phyloP scores from a whole-genome alignment of 2,329 filamentous ascomycete genomes.

The Aspergillus ruber region DNA sequence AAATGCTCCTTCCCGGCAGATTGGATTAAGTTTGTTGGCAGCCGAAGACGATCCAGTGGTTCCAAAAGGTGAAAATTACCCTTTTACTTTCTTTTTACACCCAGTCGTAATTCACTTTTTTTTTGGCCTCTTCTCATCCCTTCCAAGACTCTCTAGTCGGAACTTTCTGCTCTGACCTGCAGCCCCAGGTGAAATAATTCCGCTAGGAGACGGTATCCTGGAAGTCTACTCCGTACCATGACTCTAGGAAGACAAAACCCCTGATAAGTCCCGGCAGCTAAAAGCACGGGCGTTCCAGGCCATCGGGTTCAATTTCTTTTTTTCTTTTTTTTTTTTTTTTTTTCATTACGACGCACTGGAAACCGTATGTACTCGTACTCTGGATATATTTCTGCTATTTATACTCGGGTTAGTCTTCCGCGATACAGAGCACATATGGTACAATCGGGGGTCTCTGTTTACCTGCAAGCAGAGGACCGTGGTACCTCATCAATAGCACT shows the following conservation, averaged over 20 bases:
- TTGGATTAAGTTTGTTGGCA: conserved; percentile 33
- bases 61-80: conserved; percentile 12
- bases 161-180: too few species aligned
- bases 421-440: too few species aligned
- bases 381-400: neutral
- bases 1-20: conserved; percentile 20
- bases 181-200: too few species aligned
- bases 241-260: neutral
- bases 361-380: neutral
- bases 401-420: neutral
- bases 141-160: too few species aligned
- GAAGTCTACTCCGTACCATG: neutral
- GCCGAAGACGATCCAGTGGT: conserved; percentile 20
- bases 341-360: neutral
- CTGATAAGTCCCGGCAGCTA: conserved; percentile 1
- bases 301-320: conserved; percentile 3
- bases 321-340: neutral
- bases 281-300: conserved; percentile 17
- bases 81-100: too few species aligned
- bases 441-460: too few species aligned
- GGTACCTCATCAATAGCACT: too few species aligned
- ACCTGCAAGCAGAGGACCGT: too few species aligned
- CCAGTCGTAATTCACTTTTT: too few species aligned
- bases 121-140: too few species aligned
- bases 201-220: too few species aligned